These are phyloP conservation scores for Leccinum pellstonianum DNA, from an alignment of 768 basidiomycete genomes.

Conservation along the genomic window DNA sequence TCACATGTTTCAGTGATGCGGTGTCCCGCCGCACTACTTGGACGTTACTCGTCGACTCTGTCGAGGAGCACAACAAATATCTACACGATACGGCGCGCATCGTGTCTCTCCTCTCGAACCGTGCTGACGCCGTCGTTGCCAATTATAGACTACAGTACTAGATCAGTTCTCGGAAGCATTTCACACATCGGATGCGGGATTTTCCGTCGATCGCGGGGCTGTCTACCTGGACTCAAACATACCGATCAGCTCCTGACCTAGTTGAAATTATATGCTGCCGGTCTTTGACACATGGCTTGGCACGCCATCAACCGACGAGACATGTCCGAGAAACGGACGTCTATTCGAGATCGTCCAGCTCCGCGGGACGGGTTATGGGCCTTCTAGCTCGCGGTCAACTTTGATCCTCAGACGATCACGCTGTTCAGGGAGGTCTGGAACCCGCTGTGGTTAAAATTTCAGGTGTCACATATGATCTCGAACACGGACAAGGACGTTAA, in stretches of 20 bases:
- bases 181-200: slow-evolving; percentile 93
- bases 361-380: too few species aligned
- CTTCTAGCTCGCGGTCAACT: too few species aligned
- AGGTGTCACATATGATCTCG: slow-evolving; percentile 59
- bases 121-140: slow-evolving; percentile 1
- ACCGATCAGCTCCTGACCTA: slow-evolving; percentile 87
- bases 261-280: slow-evolving; percentile 74
- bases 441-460: too few species aligned
- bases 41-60: slow-evolving; percentile 96
- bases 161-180: slow-evolving; percentile 95
- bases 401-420: too few species aligned
- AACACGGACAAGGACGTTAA: slow-evolving; percentile 99
- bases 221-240: slow-evolving; percentile 85
- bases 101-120: background rate
- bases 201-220: slow-evolving; percentile 92
- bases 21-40: too few species aligned
- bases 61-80: slow-evolving; percentile 96
- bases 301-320: slow-evolving; percentile 92
- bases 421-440: too few species aligned
- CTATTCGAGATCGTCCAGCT: slow-evolving; percentile 24
- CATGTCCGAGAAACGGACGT: slow-evolving; percentile 84
- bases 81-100: slow-evolving; percentile 80
- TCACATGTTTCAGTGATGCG: too few species aligned
- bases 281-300: slow-evolving; percentile 93
- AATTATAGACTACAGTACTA: slow-evolving; percentile 82